Evolutionary conservation across 305 asterid genomes (phyloP).

Genomic region (Euphrasia arctica): DNA sequence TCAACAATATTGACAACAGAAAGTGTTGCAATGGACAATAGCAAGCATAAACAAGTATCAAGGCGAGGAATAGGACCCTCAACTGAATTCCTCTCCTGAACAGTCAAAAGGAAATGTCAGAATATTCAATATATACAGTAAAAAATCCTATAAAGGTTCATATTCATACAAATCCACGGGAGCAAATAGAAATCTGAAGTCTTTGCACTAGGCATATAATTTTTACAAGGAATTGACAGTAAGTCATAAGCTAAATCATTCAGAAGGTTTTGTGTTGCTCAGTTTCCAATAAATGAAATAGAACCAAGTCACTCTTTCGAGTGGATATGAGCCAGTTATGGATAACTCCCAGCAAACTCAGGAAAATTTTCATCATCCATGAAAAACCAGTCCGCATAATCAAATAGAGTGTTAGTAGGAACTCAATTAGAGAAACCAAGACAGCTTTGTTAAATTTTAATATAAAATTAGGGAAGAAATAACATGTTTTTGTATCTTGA

Average conservation of each 20-base stretch:
- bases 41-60: constrained; percentile 89
- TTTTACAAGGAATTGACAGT: constrained; percentile 16
- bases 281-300: no score
- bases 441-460: constrained; percentile 18
- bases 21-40: constrained; percentile 77
- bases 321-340: no score
- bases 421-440: constrained; percentile 19
- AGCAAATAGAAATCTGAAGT: constrained; percentile 19
- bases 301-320: no score
- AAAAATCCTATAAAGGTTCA: background rate
- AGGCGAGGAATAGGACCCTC: constrained; percentile 96
- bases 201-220: constrained; percentile 5
- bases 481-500: background rate
- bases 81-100: constrained; percentile 86
- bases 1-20: constrained; percentile 77
- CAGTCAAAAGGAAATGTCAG: background rate
- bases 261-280: background rate
- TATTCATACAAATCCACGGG: background rate
- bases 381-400: constrained; percentile 18
- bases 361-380: constrained; percentile 16
- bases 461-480: constrained; percentile 13
- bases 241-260: constrained; percentile 21
- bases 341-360: constrained; percentile 2
- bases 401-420: background rate
- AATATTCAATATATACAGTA: background rate